Evolutionary conservation across 495 filamentous ascomycete genomes (phyloP).

Genomic region (Lepidopterella palustris): DNA sequence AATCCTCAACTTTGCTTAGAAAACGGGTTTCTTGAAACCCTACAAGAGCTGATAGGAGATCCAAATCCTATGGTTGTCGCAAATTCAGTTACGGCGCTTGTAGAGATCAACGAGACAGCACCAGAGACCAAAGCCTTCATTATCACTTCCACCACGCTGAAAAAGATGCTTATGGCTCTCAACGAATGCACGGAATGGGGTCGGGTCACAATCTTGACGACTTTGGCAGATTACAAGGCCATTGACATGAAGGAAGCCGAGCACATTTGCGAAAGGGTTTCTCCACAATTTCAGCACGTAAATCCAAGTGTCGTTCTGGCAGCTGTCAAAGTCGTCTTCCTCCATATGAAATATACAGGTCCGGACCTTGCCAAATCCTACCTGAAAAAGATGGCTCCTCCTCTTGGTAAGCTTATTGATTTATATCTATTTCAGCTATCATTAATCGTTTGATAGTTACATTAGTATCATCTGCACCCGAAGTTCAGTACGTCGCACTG

Average conservation of each 20-base stretch:
- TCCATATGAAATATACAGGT: conserved; percentile 84
- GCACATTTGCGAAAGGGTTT: conserved; percentile 94
- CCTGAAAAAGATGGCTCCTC: conserved; percentile 96
- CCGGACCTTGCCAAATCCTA: conserved; percentile 74
- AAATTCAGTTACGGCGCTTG: conserved; percentile 87
- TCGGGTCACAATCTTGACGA: conserved; percentile 87
- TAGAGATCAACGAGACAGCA: conserved; percentile 83
- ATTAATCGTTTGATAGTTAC: conserved; percentile 60
- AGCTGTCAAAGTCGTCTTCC: conserved; percentile 94
- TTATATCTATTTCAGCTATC: neutral
- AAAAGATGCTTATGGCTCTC: conserved; percentile 92
- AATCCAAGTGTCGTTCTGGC: conserved; percentile 95
- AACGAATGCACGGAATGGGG: conserved; percentile 99
- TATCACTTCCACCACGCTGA: conserved; percentile 72
- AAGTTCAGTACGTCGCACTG: conserved; percentile 96
- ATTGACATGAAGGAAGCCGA: conserved; percentile 90
- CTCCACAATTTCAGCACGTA: conserved; percentile 97
- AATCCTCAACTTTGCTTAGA: conserved; percentile 88
- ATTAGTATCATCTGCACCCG: conserved; percentile 87
- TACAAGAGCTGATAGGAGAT: conserved; percentile 95
- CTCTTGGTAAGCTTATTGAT: conserved; percentile 57
- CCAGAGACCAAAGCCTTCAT: conserved; percentile 84
- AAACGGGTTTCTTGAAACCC: conserved; percentile 91
- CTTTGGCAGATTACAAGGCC: conserved; percentile 80
- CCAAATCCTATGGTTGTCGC: conserved; percentile 99